Base-by-base conservation (phyloP, 2,329 filamentous ascomycete genomes). In the Claviceps sp. region DNA sequence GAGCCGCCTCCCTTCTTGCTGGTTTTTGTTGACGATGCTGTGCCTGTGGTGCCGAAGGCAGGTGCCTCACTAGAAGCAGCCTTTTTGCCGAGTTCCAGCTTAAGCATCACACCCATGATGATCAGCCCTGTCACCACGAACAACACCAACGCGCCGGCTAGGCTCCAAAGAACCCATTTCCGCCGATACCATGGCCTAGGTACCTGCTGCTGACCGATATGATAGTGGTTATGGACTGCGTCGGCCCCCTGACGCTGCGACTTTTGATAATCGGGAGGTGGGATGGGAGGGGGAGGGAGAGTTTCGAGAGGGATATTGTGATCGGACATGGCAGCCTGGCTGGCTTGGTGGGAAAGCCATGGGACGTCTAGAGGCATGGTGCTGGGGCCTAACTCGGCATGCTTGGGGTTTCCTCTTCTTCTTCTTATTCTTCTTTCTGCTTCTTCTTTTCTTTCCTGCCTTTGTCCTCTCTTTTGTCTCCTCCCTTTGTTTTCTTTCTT, bases 211-310 rank as follows among this genome's bases (percentile, higher is more conserved):
- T 50, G 20, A 4, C 47, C 47, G 16, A 53, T 50, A 7, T 58
- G 54, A 38, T 58, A 58, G 36, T 58, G 54, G 52, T 58, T 58
- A 36, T 57, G 54, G n/a, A 56, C 34, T 2, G 51, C 36, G 5
- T 52, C 55, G 14, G 34, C 46, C 5, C 36, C 38, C 16, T 52
- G 38, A 30, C 34, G 43, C 40, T 43, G 48, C 45, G 22, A 37
- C 24, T 47, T 52, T 22, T 40, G 37, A 20, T 54, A 52, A n/a
- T 43, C 47, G 2, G 53, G 53, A 3, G 53, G 50, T 36, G 47
- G 50, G 2, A 37, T 22, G 5, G 43, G 24, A n/a, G 22, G 22
- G 42, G 43, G 18, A 20, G 38, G 20, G 22, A 43, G 20, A 22
- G 41, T 22, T 3, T 43, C 41, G 9, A 43, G 18, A 43, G 41